Evolutionary conservation across 1,284 basidiomycete genomes (phyloP), one percentile per base, ranked within the genome.

Genomic region (Ceratorhiza oryzae-sativae): DNA sequence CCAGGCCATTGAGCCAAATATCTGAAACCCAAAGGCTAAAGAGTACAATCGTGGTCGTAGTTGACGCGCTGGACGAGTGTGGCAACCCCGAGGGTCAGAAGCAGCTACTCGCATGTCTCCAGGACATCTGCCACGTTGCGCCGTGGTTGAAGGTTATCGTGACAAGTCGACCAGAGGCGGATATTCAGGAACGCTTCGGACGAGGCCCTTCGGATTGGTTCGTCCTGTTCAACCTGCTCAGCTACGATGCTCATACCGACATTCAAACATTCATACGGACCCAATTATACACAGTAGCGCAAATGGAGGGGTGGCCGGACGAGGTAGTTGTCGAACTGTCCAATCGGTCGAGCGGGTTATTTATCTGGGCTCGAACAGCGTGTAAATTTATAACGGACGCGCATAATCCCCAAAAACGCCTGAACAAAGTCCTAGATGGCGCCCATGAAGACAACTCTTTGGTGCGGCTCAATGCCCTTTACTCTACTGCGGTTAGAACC

Each of bases 31-130:
- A 46, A 15, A 15, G 20, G 10, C 39, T 39, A 25, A 10, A 12
- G 3, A 10, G 18, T 1, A 10, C 18, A 13, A 12, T 72, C 3
- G 30, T 71, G 6, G 30, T 74, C 20, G 12, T 74, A 1, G 39
- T 72, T 27, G 73, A 74, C 39, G 73, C 62, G 0, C 58, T 74
- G 32, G 73, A 74, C 30, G 73, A 74, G 49, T 68, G 63, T 49
- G 58, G 68, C n/a, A 25, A 41, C 23, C 18, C 20, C 3, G 39
- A 46, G 20, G 27, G 20, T 23, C 56, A 56, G 3, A 34, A n/a
- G 18, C 55, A 25, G 15, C 20, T 72, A 6, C 36, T 68, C 18
- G 20, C 2, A 12, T 51, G 56, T 25, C 27, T 68, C 1, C 41
- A 27, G 12, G 27, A 32, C 46, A 25, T 70, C 5, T 61, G 58